A percentile compares a stretch with the other conserved stretches of the same genome.
These are phyloP conservation scores for Malassezia japonica DNA, from an alignment of 1,284 basidiomycete genomes.

Conservation along the genomic window DNA sequence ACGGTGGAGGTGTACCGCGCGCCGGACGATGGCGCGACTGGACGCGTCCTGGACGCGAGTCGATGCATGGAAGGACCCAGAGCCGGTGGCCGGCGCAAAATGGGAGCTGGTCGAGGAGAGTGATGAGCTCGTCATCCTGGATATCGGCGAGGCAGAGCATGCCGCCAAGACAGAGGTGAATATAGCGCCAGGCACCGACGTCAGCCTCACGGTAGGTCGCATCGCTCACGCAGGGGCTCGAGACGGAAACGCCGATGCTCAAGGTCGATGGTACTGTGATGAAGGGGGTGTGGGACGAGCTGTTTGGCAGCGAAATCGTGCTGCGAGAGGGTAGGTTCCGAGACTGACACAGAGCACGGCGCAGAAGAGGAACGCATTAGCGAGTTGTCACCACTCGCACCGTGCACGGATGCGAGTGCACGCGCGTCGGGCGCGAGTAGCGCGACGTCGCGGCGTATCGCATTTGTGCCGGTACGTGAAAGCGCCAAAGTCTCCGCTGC, in stretches of 20 bases:
- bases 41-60: conserved; percentile 16
- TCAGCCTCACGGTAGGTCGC: conserved; percentile 8
- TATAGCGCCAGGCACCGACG: conserved; percentile 5
- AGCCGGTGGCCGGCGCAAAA: background rate
- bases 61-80: background rate
- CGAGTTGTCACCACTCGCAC: background rate
- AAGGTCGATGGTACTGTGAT: conserved; percentile 13
- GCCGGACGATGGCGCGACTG: conserved; percentile 1
- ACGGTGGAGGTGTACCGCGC: background rate
- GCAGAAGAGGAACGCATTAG: background rate
- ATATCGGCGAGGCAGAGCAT: background rate
- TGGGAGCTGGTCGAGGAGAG: conserved; percentile 13
- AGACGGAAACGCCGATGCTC: conserved; percentile 12
- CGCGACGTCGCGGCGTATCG: conserved; percentile 5
- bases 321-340: conserved; percentile 1
- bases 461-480: conserved; percentile 8
- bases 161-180: background rate
- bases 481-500: too few relatives aligned
- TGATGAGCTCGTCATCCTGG: conserved; percentile 7
- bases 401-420: background rate
- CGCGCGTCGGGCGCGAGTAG: conserved; percentile 3
- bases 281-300: conserved; percentile 9
- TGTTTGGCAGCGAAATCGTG: conserved; percentile 15
- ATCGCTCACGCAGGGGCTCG: conserved; percentile 12
- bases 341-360: too few relatives aligned